Conservation (phyloP, 345 rosid species). For the Crucihimalaya himalaica region DNA sequence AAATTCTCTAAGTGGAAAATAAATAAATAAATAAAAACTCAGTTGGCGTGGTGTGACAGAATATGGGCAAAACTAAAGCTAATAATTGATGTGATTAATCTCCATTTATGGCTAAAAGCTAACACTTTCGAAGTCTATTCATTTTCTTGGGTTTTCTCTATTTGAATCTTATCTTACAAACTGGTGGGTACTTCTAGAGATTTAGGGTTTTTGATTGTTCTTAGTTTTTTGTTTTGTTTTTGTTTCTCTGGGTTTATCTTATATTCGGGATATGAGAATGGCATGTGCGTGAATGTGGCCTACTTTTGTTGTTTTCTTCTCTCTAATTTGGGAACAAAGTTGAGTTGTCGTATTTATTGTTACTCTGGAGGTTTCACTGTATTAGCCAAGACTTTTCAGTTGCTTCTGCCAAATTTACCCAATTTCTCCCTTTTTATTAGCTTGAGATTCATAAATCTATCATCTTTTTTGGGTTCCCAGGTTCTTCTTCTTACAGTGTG, state of each 20-base stretch:
- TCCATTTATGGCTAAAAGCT: slow-evolving; percentile 43
- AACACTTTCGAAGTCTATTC: slow-evolving; percentile 34
- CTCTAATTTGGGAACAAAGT: slow-evolving; percentile 35
- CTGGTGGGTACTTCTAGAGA: slow-evolving; percentile 23
- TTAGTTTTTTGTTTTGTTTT: background rate
- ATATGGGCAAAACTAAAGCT: slow-evolving; percentile 16
- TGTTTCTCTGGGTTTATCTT: slow-evolving; percentile 19
- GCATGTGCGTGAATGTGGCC: slow-evolving; percentile 64
- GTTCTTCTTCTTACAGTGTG: slow-evolving; percentile 18
- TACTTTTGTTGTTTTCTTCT: slow-evolving; percentile 45
- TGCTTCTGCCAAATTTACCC: slow-evolving; percentile 20
- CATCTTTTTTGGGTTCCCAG: slow-evolving; percentile 18
- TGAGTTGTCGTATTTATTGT: slow-evolving; percentile 38
- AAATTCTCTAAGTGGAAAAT: background rate
- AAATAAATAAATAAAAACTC: slow-evolving; percentile 5
- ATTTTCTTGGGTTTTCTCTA: slow-evolving; percentile 18
- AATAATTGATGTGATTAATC: slow-evolving; percentile 43
- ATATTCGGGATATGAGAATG: slow-evolving; percentile 46
- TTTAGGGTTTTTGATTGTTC: slow-evolving; percentile 25
- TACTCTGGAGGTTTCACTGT: slow-evolving; percentile 33
- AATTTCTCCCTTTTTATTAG: background rate
- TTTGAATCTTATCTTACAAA: background rate
- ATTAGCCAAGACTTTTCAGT: slow-evolving; percentile 14
- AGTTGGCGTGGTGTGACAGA: background rate
- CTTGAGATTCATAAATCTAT: slow-evolving; percentile 20